These are phyloP conservation scores for Spergularia azorica DNA, from an alignment of 179 eudicot genomes.

Conservation along the genomic window DNA sequence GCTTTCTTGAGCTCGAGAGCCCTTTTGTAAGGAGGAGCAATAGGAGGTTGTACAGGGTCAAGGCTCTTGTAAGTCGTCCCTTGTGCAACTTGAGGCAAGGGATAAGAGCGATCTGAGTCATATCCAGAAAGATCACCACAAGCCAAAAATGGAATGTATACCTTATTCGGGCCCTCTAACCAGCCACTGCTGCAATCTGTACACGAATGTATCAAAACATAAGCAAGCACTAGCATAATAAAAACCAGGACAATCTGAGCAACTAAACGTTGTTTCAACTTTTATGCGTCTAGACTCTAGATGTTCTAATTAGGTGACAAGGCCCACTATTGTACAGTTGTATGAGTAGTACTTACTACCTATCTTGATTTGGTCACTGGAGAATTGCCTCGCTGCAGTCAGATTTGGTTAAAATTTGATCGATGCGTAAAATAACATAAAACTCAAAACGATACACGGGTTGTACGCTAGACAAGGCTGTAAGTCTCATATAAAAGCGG, in stretches of 20 bases:
- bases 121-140: conserved; percentile 94
- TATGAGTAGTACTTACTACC: too few relatives aligned
- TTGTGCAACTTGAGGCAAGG: conserved; percentile 67
- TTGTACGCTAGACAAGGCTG: too few relatives aligned
- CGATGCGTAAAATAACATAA: too few relatives aligned
- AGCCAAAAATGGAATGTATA: conserved; percentile 93
- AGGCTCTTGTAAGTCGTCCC: conserved; percentile 79
- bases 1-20: conserved; percentile 96
- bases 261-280: too few relatives aligned
- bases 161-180: conserved; percentile 89
- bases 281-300: too few relatives aligned
- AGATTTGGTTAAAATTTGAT: too few relatives aligned
- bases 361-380: too few relatives aligned
- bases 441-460: too few relatives aligned
- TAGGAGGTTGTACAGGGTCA: conserved; percentile 95
- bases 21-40: conserved; percentile 94
- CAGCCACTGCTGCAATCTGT: conserved; percentile 95
- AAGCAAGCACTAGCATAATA: not conserved
- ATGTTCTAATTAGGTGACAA: too few relatives aligned
- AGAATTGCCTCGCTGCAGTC: too few relatives aligned
- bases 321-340: too few relatives aligned
- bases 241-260: not conserved
- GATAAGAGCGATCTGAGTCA: conserved; percentile 96
- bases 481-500: too few relatives aligned
- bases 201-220: not conserved